These are phyloP conservation scores for Trichoderma cornu-damae DNA, from an alignment of 2,329 filamentous ascomycete species.

Conservation along the genomic window DNA sequence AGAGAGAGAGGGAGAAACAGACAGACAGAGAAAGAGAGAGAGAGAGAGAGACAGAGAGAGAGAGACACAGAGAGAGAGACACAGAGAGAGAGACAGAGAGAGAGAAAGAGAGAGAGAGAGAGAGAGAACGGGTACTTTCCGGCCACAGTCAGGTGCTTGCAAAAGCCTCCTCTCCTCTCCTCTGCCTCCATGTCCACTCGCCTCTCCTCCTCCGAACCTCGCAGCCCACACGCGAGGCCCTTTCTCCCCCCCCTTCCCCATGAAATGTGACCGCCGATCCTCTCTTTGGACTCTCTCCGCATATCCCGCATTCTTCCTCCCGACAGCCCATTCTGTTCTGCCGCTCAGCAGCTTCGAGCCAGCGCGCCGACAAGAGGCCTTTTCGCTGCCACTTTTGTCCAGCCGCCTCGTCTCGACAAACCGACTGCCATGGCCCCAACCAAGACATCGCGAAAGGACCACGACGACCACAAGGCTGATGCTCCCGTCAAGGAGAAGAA, in stretches of 20 bases:
- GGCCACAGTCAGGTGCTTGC: slow-evolving; percentile 16
- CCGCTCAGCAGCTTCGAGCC: neutral
- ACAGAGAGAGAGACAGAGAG: no score
- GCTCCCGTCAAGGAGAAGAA: slow-evolving; percentile 42
- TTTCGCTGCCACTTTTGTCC: neutral
- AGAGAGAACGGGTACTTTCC: no score
- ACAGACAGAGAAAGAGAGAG: no score
- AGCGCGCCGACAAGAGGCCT: no score
- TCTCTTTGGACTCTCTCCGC: neutral
- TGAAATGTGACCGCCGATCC: slow-evolving; percentile 9
- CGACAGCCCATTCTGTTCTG: neutral
- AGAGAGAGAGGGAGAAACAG: no score
- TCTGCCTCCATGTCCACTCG: slow-evolving; percentile 4
- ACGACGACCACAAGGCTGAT: slow-evolving; percentile 46
- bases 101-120: no score
- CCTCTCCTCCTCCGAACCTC: slow-evolving; percentile 17
- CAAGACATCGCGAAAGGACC: slow-evolving; percentile 44
- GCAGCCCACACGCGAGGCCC: slow-evolving; percentile 8
- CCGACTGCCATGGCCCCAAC: slow-evolving; percentile 40
- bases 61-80: no score
- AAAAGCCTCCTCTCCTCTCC: neutral
- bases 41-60: no score
- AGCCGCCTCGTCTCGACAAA: neutral
- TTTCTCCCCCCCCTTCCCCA: neutral
- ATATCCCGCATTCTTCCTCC: neutral